Evolutionary conservation across 345 rosid genomes (phyloP), one percentile per base, ranked within the genome.

Genomic region (Gossypium turneri): DNA sequence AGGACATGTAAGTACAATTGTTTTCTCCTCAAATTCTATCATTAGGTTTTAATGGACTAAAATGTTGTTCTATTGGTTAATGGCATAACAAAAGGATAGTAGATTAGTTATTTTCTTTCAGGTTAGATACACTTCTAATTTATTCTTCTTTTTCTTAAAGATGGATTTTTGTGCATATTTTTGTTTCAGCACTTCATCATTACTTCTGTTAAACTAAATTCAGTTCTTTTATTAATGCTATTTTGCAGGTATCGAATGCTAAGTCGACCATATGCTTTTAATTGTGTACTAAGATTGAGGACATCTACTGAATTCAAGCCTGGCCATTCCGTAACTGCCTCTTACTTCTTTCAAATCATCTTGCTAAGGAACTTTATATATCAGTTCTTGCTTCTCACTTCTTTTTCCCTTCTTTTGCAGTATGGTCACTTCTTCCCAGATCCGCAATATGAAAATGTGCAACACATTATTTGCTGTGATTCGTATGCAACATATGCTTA

Each of bases 341-440:
- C 58, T 10, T 48, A 24, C 24, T 17, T 50, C 19, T 79, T 55
- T 65, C 22, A 24, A 15, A 20, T 20, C 4, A 9, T 75, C 19
- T 34, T 51, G 41, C 50, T 12, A 8, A 17, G 62, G 53, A 63
- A 75, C 57, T 7, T 38, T 53, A 12, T 27, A n/a, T 48, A 29
- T 11, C 20, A 3, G 41, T 27, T 75, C 22, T 41, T 5, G 25
- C 73, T 41, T 65, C 51, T 57, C 34, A 56, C 29, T 53, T 72
- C 60, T 27, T 24, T 50, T 24, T 61, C 2, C 66, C 71, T 41
- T 82, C 58, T 79, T 65, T 81, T 84, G 89, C 92, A 95, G 99
- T 93, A 84, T 79, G 98, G 99, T 60, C 98, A 95, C 90, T 95
- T 93, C 93, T 95, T 93, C 79, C 94, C 94, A 5, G 99, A 95